Evolutionary conservation across 495 filamentous ascomycete species (phyloP), one percentile per base, ranked within the genome.

Genomic region (Trypethelium eluteriae): DNA sequence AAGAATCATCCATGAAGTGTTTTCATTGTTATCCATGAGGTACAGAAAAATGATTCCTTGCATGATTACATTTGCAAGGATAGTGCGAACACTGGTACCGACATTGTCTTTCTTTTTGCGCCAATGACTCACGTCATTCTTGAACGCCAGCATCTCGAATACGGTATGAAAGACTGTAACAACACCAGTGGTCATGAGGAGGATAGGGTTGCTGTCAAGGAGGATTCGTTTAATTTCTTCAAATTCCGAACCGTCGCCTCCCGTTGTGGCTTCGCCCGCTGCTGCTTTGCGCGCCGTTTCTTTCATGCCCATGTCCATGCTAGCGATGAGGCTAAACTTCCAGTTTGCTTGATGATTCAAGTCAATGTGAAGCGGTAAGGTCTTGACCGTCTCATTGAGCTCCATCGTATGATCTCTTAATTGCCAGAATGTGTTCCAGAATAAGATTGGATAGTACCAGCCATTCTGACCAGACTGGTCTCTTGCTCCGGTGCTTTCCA

Each of bases 71-170:
- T 98, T 98, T 68, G 90, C 93, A 49, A 98, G 81, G 73, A 98
- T 98, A 9, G 95, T 95, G 44, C 94, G 90, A 53, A 98, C 89
- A 7, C 92, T 96, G 38, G 96, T 91, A 64, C 94, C 94, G 41
- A 98, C 91, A 63, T 93, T 90, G 80, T 98, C 95, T 80, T 98
- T 98, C 90, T 98, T 98, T 79, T 98, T 96, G 71, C 91, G 90
- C 84, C 93, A 98, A 78, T 98, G 94, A 36, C 91, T 83, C 72
- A 98, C 96, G 74, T 98, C 94, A 75, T 88, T 96, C 70, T 96
- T 96, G 81, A 98, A 98, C 5, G 94, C 95, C 18, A 98, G 85
- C 71, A 88, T 91, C 76, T 98, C 94, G 70, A 98, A 96, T 61
- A 98, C 76, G 84, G 95, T 94, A 78, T 98, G 94, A 59, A 95